These are phyloP conservation scores for Zoysia japonica DNA, from an alignment of 176 grass and related monocot species.

Conservation along the genomic window DNA sequence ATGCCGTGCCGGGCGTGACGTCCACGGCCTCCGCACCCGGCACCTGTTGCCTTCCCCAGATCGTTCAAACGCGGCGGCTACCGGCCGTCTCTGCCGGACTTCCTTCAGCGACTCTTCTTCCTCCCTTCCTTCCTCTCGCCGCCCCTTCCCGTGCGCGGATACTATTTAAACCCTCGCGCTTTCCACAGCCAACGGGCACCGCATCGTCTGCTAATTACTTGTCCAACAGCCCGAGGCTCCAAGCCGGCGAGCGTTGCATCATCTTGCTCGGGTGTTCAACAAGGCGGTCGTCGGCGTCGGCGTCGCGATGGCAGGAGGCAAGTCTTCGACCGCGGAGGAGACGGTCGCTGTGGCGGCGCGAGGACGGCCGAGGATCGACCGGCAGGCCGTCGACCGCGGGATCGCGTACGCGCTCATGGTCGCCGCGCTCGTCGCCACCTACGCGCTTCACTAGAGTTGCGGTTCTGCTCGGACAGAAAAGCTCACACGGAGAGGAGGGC, in stretches of 20 bases:
- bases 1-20: too few species aligned
- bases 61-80: conserved; percentile 41
- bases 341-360: background rate
- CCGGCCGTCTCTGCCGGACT: background rate
- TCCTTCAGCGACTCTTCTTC: background rate
- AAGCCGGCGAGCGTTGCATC: background rate
- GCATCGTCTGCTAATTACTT: background rate
- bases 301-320: conserved; percentile 11
- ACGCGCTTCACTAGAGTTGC: conserved; percentile 50
- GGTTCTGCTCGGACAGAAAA: background rate
- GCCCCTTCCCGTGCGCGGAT: background rate
- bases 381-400: conserved; percentile 56
- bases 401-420: conserved; percentile 68
- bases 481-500: background rate
- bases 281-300: background rate
- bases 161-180: background rate
- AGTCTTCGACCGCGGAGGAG: conserved; percentile 14
- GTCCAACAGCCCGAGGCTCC: too few species aligned
- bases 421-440: conserved; percentile 58
- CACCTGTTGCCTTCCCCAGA: background rate
- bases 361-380: conserved; percentile 32
- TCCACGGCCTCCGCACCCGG: too few species aligned
- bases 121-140: background rate
- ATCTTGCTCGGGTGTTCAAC: background rate
- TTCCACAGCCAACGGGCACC: background rate